These are phyloP conservation scores for Pachysandra terminalis DNA, from an alignment of 164 flowering plant species.

Conservation along the genomic window DNA sequence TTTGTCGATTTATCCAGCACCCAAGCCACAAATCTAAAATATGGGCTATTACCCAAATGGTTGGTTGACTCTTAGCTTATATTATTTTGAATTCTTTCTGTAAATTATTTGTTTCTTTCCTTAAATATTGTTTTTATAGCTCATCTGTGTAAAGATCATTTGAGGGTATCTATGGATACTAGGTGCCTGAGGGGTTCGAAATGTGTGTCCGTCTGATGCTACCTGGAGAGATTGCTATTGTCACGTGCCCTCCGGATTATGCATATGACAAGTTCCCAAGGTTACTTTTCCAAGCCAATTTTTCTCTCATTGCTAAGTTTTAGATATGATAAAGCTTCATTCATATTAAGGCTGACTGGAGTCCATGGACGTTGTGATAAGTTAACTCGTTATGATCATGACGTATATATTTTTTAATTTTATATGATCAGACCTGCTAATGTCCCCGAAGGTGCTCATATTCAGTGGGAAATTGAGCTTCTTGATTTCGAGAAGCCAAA, in stretches of 20 bases:
- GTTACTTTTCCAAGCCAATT: conserved; percentile 28
- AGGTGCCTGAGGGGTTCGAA: conserved; percentile 99
- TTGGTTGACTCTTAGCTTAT: too few species aligned
- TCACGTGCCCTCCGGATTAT: conserved; percentile 96
- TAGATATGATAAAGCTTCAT: too few species aligned
- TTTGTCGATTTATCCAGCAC: background rate
- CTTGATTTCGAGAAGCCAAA: conserved; percentile 91
- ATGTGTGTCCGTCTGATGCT: conserved; percentile 97
- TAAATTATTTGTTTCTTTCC: too few species aligned
- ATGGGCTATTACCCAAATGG: background rate
- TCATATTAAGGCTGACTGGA: too few species aligned
- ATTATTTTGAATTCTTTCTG: too few species aligned
- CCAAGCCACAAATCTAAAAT: background rate
- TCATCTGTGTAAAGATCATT: background rate
- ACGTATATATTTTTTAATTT: too few species aligned
- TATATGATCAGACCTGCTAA: conserved; percentile 54
- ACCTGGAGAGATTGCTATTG: conserved; percentile 88
- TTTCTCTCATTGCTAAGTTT: background rate
- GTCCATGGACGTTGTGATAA: too few species aligned
- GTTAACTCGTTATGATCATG: background rate
- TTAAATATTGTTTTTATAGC: too few species aligned
- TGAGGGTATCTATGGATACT: conserved; percentile 9
- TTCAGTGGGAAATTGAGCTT: conserved; percentile 96
- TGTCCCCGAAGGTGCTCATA: conserved; percentile 93
- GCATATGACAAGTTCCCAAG: conserved; percentile 96